phyloP scores from a whole-genome alignment of 2,329 filamentous ascomycete species.

The Fusarium coicis region DNA sequence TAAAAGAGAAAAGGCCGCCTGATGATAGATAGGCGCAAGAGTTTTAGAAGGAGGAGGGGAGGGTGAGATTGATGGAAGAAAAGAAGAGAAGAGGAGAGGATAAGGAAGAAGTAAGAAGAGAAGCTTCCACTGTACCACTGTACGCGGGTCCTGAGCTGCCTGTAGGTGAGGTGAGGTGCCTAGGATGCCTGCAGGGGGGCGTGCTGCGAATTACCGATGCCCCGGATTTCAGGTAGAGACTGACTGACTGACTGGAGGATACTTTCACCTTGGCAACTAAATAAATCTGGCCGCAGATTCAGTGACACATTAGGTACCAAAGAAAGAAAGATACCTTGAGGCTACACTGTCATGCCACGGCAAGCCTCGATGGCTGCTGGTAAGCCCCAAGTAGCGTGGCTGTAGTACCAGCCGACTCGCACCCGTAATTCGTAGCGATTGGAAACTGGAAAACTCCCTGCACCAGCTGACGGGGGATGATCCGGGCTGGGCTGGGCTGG shows the following conservation, averaged over 20 bases:
- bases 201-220: constrained; percentile 19
- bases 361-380: neutral
- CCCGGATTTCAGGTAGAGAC: constrained; percentile 17
- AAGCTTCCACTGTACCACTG: constrained; percentile 22
- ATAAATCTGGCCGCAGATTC: constrained; percentile 5
- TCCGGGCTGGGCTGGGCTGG: constrained; percentile 33
- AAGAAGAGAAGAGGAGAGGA: constrained; percentile 23
- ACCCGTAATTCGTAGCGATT: constrained; percentile 16
- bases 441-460: constrained; percentile 28
- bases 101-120: constrained; percentile 36
- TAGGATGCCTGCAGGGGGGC: neutral
- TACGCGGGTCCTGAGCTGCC: constrained; percentile 26
- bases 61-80: constrained; percentile 30
- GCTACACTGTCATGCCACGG: constrained; percentile 1
- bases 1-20: neutral
- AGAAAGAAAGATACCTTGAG: constrained; percentile 4
- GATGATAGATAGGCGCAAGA: neutral
- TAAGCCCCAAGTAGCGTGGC: constrained; percentile 14
- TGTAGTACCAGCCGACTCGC: constrained; percentile 6
- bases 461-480: constrained; percentile 41
- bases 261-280: neutral
- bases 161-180: neutral
- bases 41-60: constrained; percentile 16
- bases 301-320: constrained; percentile 4
- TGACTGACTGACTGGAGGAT: neutral